Conservation (phyloP, 352 stramenopile genomes). For the Globisporangium recalcitrans region DNA sequence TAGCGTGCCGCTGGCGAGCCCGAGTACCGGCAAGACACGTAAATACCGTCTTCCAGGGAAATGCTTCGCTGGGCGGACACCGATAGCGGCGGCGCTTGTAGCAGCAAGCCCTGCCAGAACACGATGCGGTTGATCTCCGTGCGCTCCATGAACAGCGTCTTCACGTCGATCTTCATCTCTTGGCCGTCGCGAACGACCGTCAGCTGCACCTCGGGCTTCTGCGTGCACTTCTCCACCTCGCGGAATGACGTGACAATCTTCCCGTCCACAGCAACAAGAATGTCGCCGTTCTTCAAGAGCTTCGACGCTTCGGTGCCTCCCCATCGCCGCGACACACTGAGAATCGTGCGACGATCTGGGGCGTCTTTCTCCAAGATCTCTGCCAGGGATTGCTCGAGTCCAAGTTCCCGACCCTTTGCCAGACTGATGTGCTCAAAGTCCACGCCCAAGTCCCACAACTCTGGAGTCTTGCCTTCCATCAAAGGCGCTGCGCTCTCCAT, state of each 20-base stretch:
- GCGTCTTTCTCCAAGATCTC: slow-evolving; percentile 70
- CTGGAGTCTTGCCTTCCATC: slow-evolving; percentile 59
- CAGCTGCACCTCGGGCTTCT: slow-evolving; percentile 73
- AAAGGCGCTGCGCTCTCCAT: slow-evolving; percentile 80
- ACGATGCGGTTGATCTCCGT: slow-evolving; percentile 90
- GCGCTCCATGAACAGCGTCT: slow-evolving; percentile 73
- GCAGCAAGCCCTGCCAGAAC: slow-evolving; percentile 87
- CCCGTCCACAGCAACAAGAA: slow-evolving; percentile 81
- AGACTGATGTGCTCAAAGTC: slow-evolving; percentile 88
- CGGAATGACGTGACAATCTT: slow-evolving; percentile 83
- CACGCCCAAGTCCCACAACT: slow-evolving; percentile 77
- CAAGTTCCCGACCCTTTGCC: slow-evolving; percentile 84
- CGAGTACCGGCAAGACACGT: slow-evolving; percentile 84
- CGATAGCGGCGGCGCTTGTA: slow-evolving; percentile 85
- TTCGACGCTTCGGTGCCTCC: slow-evolving; percentile 66
- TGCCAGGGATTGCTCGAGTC: slow-evolving; percentile 72
- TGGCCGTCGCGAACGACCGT: slow-evolving; percentile 84
- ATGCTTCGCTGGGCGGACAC: slow-evolving; percentile 83
- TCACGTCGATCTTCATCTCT: slow-evolving; percentile 64
- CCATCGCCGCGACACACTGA: slow-evolving; percentile 74
- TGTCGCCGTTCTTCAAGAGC: slow-evolving; percentile 77
- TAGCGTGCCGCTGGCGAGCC: slow-evolving; percentile 88
- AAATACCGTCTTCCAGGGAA: slow-evolving; percentile 77
- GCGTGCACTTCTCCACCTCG: slow-evolving; percentile 75
- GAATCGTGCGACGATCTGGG: slow-evolving; percentile 66